These are phyloP conservation scores for Asterophora parasitica DNA, from an alignment of 768 basidiomycete species.

Conservation along the genomic window DNA sequence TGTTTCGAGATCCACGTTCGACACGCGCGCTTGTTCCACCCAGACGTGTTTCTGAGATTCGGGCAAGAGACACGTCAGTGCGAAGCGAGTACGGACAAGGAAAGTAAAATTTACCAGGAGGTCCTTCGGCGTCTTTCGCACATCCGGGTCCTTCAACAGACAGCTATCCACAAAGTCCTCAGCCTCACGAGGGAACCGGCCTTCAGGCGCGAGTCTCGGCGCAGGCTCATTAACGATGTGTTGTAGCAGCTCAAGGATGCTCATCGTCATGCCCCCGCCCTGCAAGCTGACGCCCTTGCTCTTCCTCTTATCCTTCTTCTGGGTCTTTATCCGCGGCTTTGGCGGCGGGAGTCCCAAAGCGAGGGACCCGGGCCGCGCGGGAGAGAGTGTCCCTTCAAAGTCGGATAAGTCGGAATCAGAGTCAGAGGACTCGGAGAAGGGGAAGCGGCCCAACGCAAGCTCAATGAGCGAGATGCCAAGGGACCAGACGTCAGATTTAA, in stretches of 20 bases:
- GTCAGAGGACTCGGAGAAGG: constrained; percentile 79
- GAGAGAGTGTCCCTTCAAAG: constrained; percentile 76
- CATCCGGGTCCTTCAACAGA: constrained; percentile 84
- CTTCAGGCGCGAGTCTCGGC: constrained; percentile 74
- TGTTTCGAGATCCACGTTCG: constrained; percentile 66
- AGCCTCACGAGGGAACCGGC: constrained; percentile 63
- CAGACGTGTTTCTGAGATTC: constrained; percentile 59
- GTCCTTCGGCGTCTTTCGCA: constrained; percentile 83
- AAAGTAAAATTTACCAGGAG: constrained; percentile 53
- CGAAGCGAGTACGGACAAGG: not conserved
- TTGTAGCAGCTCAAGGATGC: constrained; percentile 92
- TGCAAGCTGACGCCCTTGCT: constrained; percentile 90
- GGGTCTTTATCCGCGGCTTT: constrained; percentile 32
- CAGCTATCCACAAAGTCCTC: constrained; percentile 88
- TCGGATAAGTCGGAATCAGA: constrained; percentile 80
- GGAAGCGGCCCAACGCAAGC: constrained; percentile 94
- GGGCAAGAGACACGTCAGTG: constrained; percentile 4
- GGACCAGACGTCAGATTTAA: constrained; percentile 99
- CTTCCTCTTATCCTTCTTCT: constrained; percentile 80
- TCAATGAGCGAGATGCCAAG: constrained; percentile 96
- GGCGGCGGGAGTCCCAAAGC: constrained; percentile 31
- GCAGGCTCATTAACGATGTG: constrained; percentile 99
- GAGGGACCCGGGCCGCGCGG: constrained; percentile 55
- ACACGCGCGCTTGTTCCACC: constrained; percentile 60
- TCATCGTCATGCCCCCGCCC: constrained; percentile 97